A percentile compares a stretch with the other conserved stretches of the same genome.
These are phyloP conservation scores for Trichocomaceae sp. DNA, from an alignment of 2,329 filamentous ascomycete genomes.

Conservation along the genomic window DNA sequence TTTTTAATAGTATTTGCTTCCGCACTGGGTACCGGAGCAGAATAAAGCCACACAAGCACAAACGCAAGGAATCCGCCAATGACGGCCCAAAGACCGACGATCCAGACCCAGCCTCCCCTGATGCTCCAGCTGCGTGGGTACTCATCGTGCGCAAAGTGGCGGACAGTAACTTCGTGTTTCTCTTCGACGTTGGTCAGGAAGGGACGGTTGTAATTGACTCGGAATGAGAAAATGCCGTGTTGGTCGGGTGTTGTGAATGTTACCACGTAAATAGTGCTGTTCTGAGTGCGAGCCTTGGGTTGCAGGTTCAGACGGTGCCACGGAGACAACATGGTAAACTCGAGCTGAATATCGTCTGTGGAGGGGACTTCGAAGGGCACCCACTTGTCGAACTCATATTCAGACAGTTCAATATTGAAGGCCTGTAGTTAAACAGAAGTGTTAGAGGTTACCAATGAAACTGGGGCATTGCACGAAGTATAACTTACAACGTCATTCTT, in stretches of 20 bases:
- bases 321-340: slow-evolving; percentile 97
- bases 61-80: slow-evolving; percentile 79
- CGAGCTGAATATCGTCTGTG: slow-evolving; percentile 75
- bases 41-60: slow-evolving; percentile 81
- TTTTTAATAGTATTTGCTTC: slow-evolving; percentile 40
- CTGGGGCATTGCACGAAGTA: neutral
- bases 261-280: slow-evolving; percentile 65
- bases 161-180: slow-evolving; percentile 88
- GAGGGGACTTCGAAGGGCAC: slow-evolving; percentile 64
- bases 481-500: slow-evolving; percentile 86
- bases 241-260: slow-evolving; percentile 86
- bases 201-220: slow-evolving; percentile 92
- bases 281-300: slow-evolving; percentile 51
- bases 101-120: slow-evolving; percentile 88
- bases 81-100: slow-evolving; percentile 78
- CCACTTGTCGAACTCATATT: slow-evolving; percentile 71
- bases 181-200: slow-evolving; percentile 86
- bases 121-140: slow-evolving; percentile 89
- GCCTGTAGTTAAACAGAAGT: slow-evolving; percentile 45
- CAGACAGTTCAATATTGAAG: slow-evolving; percentile 82
- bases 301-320: slow-evolving; percentile 80
- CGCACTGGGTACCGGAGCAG: slow-evolving; percentile 44
- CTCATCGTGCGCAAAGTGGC: slow-evolving; percentile 96
- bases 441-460: neutral
- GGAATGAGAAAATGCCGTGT: slow-evolving; percentile 98